These are phyloP conservation scores for Fusarium sp. DNA, from an alignment of 2,329 filamentous ascomycete genomes.

Conservation along the genomic window DNA sequence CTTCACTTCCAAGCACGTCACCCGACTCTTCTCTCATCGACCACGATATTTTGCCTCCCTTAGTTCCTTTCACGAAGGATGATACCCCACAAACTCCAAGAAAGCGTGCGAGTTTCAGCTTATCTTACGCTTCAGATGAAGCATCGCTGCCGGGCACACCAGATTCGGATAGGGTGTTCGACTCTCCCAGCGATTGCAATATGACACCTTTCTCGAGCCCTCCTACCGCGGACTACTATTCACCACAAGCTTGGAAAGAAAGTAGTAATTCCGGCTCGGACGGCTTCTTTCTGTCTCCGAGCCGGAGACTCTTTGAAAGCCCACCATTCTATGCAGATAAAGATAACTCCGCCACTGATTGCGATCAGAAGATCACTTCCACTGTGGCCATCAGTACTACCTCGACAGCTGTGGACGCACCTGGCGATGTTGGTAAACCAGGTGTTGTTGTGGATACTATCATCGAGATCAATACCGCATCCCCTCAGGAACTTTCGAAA, in stretches of 20 bases:
- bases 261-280: not conserved
- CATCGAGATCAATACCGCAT: not conserved
- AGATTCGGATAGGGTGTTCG: constrained; percentile 11
- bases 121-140: not conserved
- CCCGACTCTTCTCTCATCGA: constrained; percentile 11
- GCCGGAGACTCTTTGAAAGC: not conserved
- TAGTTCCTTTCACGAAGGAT: constrained; percentile 3
- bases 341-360: not conserved
- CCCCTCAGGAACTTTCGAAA: not conserved
- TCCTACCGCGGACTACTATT: not conserved
- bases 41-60: constrained; percentile 8
- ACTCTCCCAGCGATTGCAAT: constrained; percentile 5
- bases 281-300: constrained; percentile 5
- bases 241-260: not conserved
- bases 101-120: not conserved
- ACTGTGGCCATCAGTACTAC: not conserved
- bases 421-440: not conserved
- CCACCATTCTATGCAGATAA: not conserved
- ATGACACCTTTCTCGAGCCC: constrained; percentile 23
- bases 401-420: too few relatives aligned
- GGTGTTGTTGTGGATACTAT: not conserved
- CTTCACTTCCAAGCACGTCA: not conserved
- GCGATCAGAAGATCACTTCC: not conserved
- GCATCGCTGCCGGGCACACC: constrained; percentile 16
- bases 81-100: not conserved